Conservation (phyloP, 108 stramenopile species). For the Skeletonema menzelii region DNA sequence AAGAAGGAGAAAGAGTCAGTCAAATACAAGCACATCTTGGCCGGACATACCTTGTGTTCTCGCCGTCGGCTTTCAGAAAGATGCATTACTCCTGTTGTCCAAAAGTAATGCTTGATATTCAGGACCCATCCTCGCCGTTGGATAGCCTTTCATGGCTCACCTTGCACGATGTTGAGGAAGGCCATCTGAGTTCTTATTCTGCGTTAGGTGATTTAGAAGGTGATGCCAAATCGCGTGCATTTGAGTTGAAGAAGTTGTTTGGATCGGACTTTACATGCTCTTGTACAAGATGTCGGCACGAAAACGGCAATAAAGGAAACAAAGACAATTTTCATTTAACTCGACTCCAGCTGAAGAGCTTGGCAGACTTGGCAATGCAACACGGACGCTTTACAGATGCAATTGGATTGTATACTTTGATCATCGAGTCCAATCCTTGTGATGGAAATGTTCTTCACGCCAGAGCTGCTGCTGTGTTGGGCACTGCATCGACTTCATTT, state of each 20-base stretch:
- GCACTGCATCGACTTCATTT: slow-evolving; percentile 26
- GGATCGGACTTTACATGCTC: slow-evolving; percentile 33
- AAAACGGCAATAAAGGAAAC: slow-evolving; percentile 1
- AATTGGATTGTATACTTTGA: slow-evolving; percentile 39
- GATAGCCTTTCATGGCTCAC: slow-evolving; percentile 31
- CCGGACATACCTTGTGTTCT: slow-evolving; percentile 38
- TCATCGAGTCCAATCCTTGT: slow-evolving; percentile 21
- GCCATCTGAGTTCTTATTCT: slow-evolving; percentile 26
- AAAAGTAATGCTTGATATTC: slow-evolving; percentile 15
- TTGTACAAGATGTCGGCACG: slow-evolving; percentile 49
- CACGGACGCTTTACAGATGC: slow-evolving; percentile 57
- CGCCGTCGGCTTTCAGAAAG: slow-evolving; percentile 10
- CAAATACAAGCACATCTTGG: slow-evolving; percentile 23
- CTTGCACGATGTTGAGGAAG: slow-evolving; percentile 24
- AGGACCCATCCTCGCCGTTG: slow-evolving; percentile 2
- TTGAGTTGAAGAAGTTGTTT: slow-evolving; percentile 26
- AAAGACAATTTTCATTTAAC: background rate
- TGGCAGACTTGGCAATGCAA: slow-evolving; percentile 70
- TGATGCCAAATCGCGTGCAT: slow-evolving; percentile 14
- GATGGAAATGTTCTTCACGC: slow-evolving; percentile 47
- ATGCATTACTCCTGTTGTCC: slow-evolving; percentile 39
- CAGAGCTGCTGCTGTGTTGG: slow-evolving; percentile 38
- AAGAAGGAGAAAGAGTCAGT: slow-evolving; percentile 5
- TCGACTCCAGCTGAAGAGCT: slow-evolving; percentile 21
- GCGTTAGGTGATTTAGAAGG: slow-evolving; percentile 18